These are phyloP conservation scores for Naganishia onofrii DNA, from an alignment of 768 basidiomycete species.

Conservation along the genomic window DNA sequence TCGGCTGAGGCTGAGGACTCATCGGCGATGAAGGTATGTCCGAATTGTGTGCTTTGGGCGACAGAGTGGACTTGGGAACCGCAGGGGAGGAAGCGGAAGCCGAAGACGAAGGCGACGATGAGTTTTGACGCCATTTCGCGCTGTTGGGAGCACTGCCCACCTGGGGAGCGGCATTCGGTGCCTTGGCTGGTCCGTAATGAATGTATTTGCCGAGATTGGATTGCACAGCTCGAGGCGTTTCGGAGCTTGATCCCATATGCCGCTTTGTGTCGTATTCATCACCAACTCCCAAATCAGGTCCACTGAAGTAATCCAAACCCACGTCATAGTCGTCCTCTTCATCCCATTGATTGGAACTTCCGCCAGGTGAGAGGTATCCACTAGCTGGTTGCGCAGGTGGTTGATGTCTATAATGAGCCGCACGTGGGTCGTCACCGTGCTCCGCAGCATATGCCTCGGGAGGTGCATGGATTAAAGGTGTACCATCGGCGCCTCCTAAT, in stretches of 20 bases:
- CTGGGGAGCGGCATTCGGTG: background rate
- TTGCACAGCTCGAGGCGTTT: conserved; percentile 38
- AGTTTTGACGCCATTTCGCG: conserved; percentile 32
- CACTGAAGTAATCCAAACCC: conserved; percentile 64
- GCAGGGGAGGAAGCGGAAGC: conserved; percentile 18
- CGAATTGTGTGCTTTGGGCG: conserved; percentile 52
- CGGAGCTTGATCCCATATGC: conserved; percentile 19
- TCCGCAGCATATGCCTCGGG: conserved; percentile 44
- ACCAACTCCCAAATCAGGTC: conserved; percentile 61
- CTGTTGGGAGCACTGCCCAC: conserved; percentile 17
- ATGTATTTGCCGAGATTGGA: conserved; percentile 49
- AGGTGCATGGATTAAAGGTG: conserved; percentile 51
- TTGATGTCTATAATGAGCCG: conserved; percentile 29
- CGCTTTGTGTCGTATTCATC: conserved; percentile 45
- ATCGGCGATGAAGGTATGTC: conserved; percentile 33
- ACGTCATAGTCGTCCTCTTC: conserved; percentile 54
- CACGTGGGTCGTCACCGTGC: conserved; percentile 24
- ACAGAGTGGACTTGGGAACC: conserved; percentile 34
- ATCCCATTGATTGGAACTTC: conserved; percentile 48
- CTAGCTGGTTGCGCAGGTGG: conserved; percentile 30
- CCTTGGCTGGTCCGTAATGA: conserved; percentile 10
- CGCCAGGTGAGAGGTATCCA: conserved; percentile 27
- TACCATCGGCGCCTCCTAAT: conserved; percentile 49
- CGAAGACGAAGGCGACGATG: conserved; percentile 11
- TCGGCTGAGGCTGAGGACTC: conserved; percentile 38